These are phyloP conservation scores for Prunus mira DNA, from an alignment of 306 rosid species.

Conservation along the genomic window DNA sequence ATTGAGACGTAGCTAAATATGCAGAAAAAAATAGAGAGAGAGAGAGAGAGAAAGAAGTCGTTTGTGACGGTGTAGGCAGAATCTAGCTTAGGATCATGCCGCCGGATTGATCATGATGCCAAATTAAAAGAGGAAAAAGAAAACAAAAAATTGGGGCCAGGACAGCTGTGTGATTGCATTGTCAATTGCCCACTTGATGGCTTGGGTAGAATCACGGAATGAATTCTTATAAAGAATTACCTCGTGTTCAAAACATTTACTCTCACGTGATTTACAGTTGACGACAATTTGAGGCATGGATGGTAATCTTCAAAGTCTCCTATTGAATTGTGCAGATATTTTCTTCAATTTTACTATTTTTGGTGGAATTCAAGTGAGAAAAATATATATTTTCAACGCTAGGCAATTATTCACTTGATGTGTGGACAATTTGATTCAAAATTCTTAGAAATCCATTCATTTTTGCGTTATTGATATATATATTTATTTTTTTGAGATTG, in stretches of 20 bases:
- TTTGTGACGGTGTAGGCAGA: background rate
- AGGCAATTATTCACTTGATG: too few species aligned
- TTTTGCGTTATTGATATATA: too few species aligned
- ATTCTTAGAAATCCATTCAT: too few species aligned
- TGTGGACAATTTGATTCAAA: too few species aligned
- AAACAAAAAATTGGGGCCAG: background rate
- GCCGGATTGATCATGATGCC: background rate
- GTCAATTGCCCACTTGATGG: slow-evolving; percentile 4
- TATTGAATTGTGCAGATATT: too few species aligned
- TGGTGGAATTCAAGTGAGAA: too few species aligned
- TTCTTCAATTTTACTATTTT: too few species aligned
- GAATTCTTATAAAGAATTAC: background rate
- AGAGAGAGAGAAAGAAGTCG: background rate
- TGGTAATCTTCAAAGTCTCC: too few species aligned
- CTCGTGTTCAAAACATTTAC: background rate
- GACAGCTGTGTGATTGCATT: slow-evolving; percentile 3
- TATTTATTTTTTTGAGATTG: too few species aligned
- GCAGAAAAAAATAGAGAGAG: too few species aligned
- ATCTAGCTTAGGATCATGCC: background rate
- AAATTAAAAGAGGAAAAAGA: background rate
- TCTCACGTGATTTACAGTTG: background rate
- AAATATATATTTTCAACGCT: too few species aligned
- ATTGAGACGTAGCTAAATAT: background rate
- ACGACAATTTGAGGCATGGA: too few species aligned
- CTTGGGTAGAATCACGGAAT: background rate